Conservation (phyloP, 2,329 filamentous ascomycete species). For the Berkeleyomyces rouxiae region DNA sequence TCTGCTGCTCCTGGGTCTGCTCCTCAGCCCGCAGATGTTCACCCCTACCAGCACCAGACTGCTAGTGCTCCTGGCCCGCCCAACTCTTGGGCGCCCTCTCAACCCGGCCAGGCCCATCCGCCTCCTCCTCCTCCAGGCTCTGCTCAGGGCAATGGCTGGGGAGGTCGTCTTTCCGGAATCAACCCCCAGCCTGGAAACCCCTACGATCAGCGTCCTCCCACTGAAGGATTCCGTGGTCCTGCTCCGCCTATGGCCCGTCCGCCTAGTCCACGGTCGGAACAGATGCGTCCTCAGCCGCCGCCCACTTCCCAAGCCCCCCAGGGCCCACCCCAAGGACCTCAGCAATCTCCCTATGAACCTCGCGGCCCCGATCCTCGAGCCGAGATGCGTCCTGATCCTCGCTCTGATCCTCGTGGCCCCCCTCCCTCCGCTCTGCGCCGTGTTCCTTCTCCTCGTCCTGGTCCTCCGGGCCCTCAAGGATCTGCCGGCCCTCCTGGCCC, state of each 20-base stretch:
- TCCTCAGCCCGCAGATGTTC: constrained; percentile 88
- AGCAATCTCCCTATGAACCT: constrained; percentile 39
- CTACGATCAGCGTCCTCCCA: constrained; percentile 47
- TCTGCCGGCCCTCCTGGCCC: constrained; percentile 18
- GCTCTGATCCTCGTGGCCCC: constrained; percentile 19
- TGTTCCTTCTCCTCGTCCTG: constrained; percentile 4
- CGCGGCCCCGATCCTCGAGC: constrained; percentile 15
- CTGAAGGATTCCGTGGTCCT: constrained; percentile 53
- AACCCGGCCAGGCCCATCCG: constrained; percentile 37
- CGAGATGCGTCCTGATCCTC: constrained; percentile 5
- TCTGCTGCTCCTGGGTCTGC: constrained; percentile 50
- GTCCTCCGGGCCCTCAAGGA: constrained; percentile 16
- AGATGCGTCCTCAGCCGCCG: constrained; percentile 27
- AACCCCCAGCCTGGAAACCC: constrained; percentile 64
- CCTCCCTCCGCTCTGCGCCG: constrained; percentile 32
- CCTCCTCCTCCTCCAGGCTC: constrained; percentile 17
- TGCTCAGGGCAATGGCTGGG: constrained; percentile 38
- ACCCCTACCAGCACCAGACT: constrained; percentile 83
- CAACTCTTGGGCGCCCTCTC: constrained; percentile 76
- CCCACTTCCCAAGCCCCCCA: constrained; percentile 9
- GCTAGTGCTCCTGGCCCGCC: constrained; percentile 66
- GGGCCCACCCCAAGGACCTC: constrained; percentile 28
- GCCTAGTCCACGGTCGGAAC: constrained; percentile 61
- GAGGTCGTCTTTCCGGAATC: constrained; percentile 59
- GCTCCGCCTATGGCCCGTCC: constrained; percentile 52